Base-by-base conservation (phyloP, 495 filamentous ascomycete species). In the Durotheca rogersii region DNA sequence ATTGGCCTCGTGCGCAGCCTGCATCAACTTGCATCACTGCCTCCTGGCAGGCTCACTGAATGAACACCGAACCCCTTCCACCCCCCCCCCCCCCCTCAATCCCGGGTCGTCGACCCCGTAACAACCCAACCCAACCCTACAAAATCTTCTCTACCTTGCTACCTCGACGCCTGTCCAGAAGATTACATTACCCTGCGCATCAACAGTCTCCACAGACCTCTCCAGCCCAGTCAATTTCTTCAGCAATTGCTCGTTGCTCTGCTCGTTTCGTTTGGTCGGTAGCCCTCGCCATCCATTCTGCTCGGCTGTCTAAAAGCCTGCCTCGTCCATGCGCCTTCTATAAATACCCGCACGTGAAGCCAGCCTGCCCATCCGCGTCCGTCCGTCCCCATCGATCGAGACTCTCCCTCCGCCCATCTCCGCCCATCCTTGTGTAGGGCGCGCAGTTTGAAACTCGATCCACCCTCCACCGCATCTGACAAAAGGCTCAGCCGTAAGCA, bases 351-450 rank as follows among this genome's bases (percentile, higher is more conserved):
- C n/a, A 9, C 16, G 37, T 33, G 19, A 58, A 32, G 17, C 36
- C 54, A n/a, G n/a, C n/a, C n/a, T n/a, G n/a, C n/a, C n/a, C n/a
- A 52, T 52, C 43, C 48, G 25, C 33, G 48, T 32, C 32, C 31
- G 52, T 58, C 37, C 43, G 29, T 27, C 47, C 47, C 48, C n/a
- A n/a, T n/a, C n/a, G n/a, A n/a, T n/a, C n/a, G n/a, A n/a, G n/a
- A n/a, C n/a, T n/a, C n/a, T n/a, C n/a, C n/a, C n/a, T n/a, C 54
- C 48, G 47, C 35, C 54, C 45, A 52, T 48, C 18, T 58, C 55
- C 49, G 48, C 20, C 30, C 42, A 53, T 49, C 55, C 55, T 51
- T 58, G 55, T 39, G 49, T 58, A 58, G 55, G 48, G 55, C 40
- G n/a, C n/a, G n/a, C 35, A 43, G 53, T 58, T 53, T 49, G 49